Conservation (phyloP, 1,284 basidiomycete genomes). For the Austroboletus novae-zelandiae region DNA sequence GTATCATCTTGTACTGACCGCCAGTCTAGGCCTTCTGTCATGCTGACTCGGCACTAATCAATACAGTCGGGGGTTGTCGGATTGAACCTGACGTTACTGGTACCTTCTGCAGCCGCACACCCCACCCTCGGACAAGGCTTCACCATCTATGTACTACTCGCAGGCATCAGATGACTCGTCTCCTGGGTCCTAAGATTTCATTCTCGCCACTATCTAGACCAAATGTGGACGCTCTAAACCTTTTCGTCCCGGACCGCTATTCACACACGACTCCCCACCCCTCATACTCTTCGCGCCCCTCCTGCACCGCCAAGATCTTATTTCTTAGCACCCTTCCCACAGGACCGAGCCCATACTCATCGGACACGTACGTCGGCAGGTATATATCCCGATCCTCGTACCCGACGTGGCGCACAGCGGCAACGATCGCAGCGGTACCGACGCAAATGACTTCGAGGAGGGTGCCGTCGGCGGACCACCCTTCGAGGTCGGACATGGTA, state of each 20-base stretch:
- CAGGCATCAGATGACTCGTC: no score
- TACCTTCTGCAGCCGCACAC: no score
- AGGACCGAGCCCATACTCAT: slow-evolving; percentile 42
- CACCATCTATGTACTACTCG: no score
- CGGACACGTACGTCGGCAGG: slow-evolving; percentile 42
- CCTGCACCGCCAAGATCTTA: slow-evolving; percentile 62
- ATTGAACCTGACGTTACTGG: no score
- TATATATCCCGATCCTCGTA: slow-evolving; percentile 38
- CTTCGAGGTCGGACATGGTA: slow-evolving; percentile 59
- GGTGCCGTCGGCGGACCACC: slow-evolving; percentile 46
- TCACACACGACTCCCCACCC: slow-evolving; percentile 47
- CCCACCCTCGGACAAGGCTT: no score
- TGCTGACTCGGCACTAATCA: no score
- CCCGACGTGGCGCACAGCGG: slow-evolving; percentile 37
- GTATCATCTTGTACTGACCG: no score
- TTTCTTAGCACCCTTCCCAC: slow-evolving; percentile 57
- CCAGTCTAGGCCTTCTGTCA: no score
- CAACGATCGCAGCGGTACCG: slow-evolving; percentile 53
- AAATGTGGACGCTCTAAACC: no score
- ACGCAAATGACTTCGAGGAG: slow-evolving; percentile 72
- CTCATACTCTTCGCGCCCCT: slow-evolving; percentile 53
- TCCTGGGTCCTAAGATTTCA: no score
- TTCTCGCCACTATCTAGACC: not conserved
- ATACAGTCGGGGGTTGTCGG: no score
- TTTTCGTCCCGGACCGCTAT: not conserved